Conservation (phyloP, 495 filamentous ascomycete genomes). For the Hamigera avellanea region DNA sequence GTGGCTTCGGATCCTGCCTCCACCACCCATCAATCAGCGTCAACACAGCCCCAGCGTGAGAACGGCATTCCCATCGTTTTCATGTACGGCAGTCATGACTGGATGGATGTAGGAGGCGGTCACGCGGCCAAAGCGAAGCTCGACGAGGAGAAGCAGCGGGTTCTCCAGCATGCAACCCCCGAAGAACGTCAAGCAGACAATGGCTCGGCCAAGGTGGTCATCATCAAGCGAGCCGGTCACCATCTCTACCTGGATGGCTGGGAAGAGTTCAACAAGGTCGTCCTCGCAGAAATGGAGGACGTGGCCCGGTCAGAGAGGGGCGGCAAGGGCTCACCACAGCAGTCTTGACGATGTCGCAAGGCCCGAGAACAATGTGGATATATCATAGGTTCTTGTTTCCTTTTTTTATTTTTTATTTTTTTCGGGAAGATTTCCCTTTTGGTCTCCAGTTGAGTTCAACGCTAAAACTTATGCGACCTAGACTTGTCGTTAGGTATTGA, state of each 20-base stretch:
- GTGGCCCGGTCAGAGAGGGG: constrained; percentile 34
- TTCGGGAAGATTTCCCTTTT: not conserved
- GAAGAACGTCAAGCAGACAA: constrained; percentile 63
- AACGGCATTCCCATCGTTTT: constrained; percentile 75
- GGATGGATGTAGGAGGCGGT: constrained; percentile 93
- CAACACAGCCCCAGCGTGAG: constrained; percentile 36
- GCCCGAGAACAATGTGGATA: too few relatives aligned
- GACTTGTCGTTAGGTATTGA: too few relatives aligned
- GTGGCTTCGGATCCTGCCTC: constrained; percentile 1
- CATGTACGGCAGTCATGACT: constrained; percentile 95
- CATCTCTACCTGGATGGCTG: constrained; percentile 88
- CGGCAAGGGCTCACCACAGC: constrained; percentile 2
- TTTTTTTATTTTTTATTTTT: constrained; percentile 7
- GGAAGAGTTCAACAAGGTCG: constrained; percentile 75
- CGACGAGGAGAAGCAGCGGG: constrained; percentile 48
- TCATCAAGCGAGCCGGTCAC: constrained; percentile 77
- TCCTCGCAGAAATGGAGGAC: constrained; percentile 71
- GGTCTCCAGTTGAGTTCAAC: too few relatives aligned
- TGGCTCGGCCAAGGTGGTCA: constrained; percentile 72
- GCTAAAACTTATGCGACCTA: too few relatives aligned
- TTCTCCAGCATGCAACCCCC: constrained; percentile 44
- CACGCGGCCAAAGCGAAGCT: constrained; percentile 72
- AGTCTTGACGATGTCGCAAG: too few relatives aligned
- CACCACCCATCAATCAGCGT: constrained; percentile 4
- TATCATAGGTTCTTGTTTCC: constrained; percentile 1